A percentile compares a stretch with the other conserved stretches of the same genome.
Conservation (phyloP, 106 monocot species). For the Amphibolis antarctica region DNA sequence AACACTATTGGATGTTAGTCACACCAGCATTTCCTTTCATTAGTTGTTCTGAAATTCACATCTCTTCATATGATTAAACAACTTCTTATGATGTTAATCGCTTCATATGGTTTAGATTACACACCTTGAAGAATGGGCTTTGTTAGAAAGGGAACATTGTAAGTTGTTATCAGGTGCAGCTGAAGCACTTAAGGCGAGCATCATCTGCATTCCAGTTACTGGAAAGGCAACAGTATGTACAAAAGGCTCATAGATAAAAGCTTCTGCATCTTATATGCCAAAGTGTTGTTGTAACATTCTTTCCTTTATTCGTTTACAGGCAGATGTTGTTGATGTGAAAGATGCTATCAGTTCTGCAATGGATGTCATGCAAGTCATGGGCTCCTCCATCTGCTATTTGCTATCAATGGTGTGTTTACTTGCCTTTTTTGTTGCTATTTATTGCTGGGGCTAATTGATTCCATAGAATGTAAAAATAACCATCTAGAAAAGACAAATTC, state of each 20-base stretch:
- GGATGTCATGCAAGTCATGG: conserved; percentile 62
- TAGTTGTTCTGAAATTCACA: too few species aligned
- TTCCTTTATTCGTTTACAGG: conserved; percentile 23
- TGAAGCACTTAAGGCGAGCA: conserved; percentile 57
- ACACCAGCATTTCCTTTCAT: too few species aligned
- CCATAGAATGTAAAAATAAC: too few species aligned
- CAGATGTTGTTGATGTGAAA: conserved; percentile 38
- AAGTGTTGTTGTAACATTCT: background rate
- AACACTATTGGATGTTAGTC: too few species aligned
- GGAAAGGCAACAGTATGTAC: conserved; percentile 60
- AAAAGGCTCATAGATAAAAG: background rate
- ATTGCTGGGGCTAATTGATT: too few species aligned
- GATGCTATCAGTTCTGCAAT: conserved; percentile 53
- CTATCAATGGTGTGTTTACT: conserved; percentile 34
- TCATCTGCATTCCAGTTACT: conserved; percentile 58
- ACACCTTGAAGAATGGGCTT: conserved; percentile 63
- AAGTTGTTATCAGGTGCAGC: conserved; percentile 44
- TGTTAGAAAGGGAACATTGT: conserved; percentile 54
- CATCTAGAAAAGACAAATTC: too few species aligned
- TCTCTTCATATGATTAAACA: too few species aligned
- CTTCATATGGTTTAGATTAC: conserved; percentile 27
- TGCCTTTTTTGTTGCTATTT: background rate
- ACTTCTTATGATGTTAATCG: too few species aligned
- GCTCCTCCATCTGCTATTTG: conserved; percentile 40
- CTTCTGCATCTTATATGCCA: too few species aligned